Conservation (phyloP, 257 asterid genomes). For the Solanum clarkiae region DNA sequence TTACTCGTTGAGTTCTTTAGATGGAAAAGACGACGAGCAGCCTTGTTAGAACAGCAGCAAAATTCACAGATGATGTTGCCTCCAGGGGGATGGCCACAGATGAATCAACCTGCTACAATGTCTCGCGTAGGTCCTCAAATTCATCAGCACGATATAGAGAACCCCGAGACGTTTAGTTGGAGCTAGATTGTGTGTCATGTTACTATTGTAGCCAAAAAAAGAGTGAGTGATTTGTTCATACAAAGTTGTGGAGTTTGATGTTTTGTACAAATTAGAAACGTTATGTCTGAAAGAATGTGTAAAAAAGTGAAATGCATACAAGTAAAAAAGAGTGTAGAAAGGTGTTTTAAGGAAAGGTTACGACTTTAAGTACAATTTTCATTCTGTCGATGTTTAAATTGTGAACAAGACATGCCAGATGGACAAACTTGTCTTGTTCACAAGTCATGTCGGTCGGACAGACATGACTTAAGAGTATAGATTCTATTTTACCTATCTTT, state of each 20-base stretch:
- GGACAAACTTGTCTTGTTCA: neutral
- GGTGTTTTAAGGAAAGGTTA: neutral
- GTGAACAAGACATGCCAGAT: neutral
- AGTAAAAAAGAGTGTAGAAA: neutral
- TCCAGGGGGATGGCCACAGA: conserved; percentile 21
- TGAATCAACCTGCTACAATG: conserved; percentile 13
- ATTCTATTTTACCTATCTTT: neutral
- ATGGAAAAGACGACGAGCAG: conserved; percentile 41
- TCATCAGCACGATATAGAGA: conserved; percentile 20
- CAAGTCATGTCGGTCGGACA: neutral
- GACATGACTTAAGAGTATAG: neutral
- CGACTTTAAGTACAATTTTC: neutral
- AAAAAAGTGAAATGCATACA: neutral
- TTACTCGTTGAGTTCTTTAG: conserved; percentile 41
- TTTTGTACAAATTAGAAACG: neutral
- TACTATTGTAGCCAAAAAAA: neutral
- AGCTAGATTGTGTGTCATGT: conserved; percentile 5
- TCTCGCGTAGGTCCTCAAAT: conserved; percentile 18
- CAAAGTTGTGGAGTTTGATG: neutral
- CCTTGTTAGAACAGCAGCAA: conserved; percentile 16
- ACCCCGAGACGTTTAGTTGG: conserved; percentile 45
- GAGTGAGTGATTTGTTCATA: neutral
- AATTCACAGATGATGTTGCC: conserved; percentile 9
- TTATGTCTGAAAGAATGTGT: neutral
- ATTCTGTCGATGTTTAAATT: neutral